Percentiles rank a stretch among this genome's conserved stretches.
These are phyloP conservation scores for Emiliania huxleyi DNA, from an alignment of 78 protist species.

Conservation along the genomic window DNA sequence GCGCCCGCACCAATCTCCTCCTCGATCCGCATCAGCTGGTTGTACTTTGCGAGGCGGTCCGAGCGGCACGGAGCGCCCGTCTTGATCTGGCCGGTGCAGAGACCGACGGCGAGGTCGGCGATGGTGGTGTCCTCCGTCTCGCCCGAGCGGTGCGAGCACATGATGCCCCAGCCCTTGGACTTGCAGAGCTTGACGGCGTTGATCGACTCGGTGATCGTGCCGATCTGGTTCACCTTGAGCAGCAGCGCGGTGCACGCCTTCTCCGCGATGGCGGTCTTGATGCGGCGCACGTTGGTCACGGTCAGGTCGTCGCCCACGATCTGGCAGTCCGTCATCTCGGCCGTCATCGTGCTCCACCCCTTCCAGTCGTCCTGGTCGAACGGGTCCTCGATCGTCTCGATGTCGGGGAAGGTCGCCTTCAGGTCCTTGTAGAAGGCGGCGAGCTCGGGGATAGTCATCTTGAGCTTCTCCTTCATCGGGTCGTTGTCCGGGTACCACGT, in stretches of 20 bases:
- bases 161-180: constrained; percentile 87
- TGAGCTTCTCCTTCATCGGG: not conserved
- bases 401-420: not conserved
- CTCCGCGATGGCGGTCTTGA: constrained; percentile 82
- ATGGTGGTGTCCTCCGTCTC: constrained; percentile 87
- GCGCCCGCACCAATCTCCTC: constrained; percentile 61
- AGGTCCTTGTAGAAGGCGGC: constrained; percentile 49
- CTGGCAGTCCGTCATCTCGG: constrained; percentile 52
- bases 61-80: constrained; percentile 34
- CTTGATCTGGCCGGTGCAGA: constrained; percentile 24
- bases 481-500: not conserved
- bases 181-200: constrained; percentile 70
- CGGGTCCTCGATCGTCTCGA: constrained; percentile 97
- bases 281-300: constrained; percentile 93
- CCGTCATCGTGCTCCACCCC: constrained; percentile 62
- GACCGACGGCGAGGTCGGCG: constrained; percentile 28
- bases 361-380: constrained; percentile 97
- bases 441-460: constrained; percentile 3
- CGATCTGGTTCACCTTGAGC: constrained; percentile 97
- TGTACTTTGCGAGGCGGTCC: constrained; percentile 69
- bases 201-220: constrained; percentile 87
- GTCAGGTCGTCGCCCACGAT: constrained; percentile 97
- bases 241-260: constrained; percentile 91
- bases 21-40: constrained; percentile 94
- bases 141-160: constrained; percentile 96